phyloP scores from a whole-genome alignment of 1,284 basidiomycete species.

The Malassezia vespertilionis region DNA sequence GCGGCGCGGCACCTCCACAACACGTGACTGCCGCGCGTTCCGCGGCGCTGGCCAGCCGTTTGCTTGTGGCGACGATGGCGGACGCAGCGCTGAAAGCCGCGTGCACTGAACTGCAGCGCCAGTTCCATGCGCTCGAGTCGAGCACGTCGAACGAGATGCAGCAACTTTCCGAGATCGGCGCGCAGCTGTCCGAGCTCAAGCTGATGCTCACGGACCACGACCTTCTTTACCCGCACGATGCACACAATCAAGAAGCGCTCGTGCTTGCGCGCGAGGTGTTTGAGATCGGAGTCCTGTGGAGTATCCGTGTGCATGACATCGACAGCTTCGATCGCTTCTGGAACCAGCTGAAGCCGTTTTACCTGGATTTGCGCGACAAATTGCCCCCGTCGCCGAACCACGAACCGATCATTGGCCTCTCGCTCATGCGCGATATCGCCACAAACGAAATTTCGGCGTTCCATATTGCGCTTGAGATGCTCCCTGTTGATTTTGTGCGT shows the following conservation, averaged over 20 bases:
- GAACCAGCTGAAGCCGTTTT: conserved; percentile 80
- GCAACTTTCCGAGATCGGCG: conserved; percentile 8
- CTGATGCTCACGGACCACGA: conserved; percentile 67
- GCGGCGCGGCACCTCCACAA: background rate
- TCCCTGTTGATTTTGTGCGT: conserved; percentile 49
- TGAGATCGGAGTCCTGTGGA: conserved; percentile 87
- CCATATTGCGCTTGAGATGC: conserved; percentile 96
- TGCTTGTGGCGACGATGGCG: conserved; percentile 3
- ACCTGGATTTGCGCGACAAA: conserved; percentile 64
- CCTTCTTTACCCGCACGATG: conserved; percentile 57
- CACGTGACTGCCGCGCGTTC: conserved; percentile 9
- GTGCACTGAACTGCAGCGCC: conserved; percentile 1
- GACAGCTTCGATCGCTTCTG: conserved; percentile 91
- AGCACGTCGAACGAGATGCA: too few species aligned
- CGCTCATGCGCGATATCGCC: conserved; percentile 83
- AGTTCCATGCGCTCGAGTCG: conserved; percentile 5
- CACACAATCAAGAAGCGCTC: conserved; percentile 41
- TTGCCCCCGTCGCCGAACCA: conserved; percentile 74
- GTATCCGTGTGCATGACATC: conserved; percentile 74
- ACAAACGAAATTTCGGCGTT: conserved; percentile 96
- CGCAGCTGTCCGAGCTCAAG: conserved; percentile 50
- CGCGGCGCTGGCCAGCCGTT: background rate
- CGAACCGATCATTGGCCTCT: conserved; percentile 77
- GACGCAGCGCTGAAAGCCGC: conserved; percentile 12
- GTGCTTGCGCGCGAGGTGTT: conserved; percentile 67